Base-by-base conservation (phyloP, 768 basidiomycete species). In the Xerocomellus chrysenteron region DNA sequence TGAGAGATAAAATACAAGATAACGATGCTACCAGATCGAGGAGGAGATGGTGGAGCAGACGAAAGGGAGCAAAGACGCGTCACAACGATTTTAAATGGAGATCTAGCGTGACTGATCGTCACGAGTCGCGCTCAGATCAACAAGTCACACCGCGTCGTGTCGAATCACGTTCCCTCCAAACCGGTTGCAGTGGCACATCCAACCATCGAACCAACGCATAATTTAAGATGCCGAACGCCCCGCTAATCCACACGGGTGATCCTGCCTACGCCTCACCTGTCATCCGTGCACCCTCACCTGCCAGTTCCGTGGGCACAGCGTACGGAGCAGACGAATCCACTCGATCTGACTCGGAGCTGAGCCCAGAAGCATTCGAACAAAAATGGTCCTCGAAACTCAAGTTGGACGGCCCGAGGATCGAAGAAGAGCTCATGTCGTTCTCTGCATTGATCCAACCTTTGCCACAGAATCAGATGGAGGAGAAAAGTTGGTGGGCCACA, bases 251-350 rank as follows among this genome's bases (percentile, higher is more conserved):
- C 50, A 47, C 64, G 2, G 67, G 69, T 35, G 73, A 73, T 46
- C 74, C 74, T 33, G 73, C 72, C 2, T 80, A 80, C 55, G 78
- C 74, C 33, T 71, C 79, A 2, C 78, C 79, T 3, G 68, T 80
- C 54, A 73, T 80, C 21, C 76, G 79, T 36, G 72, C 75, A 9
- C 74, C 77, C 5, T 80, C 79, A 3, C 80, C 79, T 32, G 76
- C 76, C 9, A 78, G 75, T 49, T 78, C 79, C 14, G 71, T 80
- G 47, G 78, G 75, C 37, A 80, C 79, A 41, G 70, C 75, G n/a
- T 80, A 80, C 33, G 77, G 74, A 8, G 68, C 68, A 16, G 80
- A 80, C 61, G 76, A 79, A 58, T 79, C 80, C n/a, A 63, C 62
- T 37, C 65, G 65, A n/a, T 73, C 73, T 4, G 79, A 80, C 54